These are phyloP conservation scores for Cystobasidium pallidum DNA, from an alignment of 1,284 basidiomycete species.

Conservation along the genomic window DNA sequence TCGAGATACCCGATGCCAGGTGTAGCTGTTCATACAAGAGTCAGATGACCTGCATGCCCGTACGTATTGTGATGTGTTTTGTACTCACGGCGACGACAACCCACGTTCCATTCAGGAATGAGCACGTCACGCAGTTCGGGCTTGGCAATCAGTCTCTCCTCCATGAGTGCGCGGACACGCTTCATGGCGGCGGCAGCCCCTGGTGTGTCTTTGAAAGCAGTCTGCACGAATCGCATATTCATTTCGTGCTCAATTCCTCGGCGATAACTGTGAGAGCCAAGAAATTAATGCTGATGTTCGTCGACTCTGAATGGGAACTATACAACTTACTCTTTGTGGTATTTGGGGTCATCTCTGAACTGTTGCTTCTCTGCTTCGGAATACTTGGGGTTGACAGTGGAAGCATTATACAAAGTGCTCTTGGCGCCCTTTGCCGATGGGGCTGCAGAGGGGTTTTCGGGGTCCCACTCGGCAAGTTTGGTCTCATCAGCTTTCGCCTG, in stretches of 20 bases:
- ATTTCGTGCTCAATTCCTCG: conserved; percentile 22
- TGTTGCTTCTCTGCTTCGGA: conserved; percentile 32
- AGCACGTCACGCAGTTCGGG: conserved; percentile 41
- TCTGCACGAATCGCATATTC: conserved; percentile 28
- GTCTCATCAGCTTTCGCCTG: conserved; percentile 12
- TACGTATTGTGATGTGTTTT: background rate
- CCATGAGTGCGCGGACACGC: conserved; percentile 26
- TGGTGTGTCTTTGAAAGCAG: conserved; percentile 21
- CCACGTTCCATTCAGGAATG: conserved; percentile 42
- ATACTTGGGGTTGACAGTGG: conserved; percentile 30
- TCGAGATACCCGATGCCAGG: conserved; percentile 46
- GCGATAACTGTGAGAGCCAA: conserved; percentile 9
- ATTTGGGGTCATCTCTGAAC: conserved; percentile 47
- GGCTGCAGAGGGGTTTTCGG: conserved; percentile 14
- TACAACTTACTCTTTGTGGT: conserved; percentile 31
- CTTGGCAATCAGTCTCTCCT: conserved; percentile 13
- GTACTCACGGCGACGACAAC: conserved; percentile 17
- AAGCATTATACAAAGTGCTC: conserved; percentile 12
- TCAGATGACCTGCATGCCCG: background rate
- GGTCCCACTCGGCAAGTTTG: conserved; percentile 3
- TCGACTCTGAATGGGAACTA: no score
- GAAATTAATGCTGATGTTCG: background rate
- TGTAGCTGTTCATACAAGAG: conserved; percentile 13
- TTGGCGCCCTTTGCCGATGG: background rate
- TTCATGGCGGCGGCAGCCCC: conserved; percentile 9